Percentiles rank a stretch among this genome's conserved stretches.
Evolutionary conservation across 2,329 filamentous ascomycete genomes (phyloP).

Genomic region (Coccinonectria pachysandricola): DNA sequence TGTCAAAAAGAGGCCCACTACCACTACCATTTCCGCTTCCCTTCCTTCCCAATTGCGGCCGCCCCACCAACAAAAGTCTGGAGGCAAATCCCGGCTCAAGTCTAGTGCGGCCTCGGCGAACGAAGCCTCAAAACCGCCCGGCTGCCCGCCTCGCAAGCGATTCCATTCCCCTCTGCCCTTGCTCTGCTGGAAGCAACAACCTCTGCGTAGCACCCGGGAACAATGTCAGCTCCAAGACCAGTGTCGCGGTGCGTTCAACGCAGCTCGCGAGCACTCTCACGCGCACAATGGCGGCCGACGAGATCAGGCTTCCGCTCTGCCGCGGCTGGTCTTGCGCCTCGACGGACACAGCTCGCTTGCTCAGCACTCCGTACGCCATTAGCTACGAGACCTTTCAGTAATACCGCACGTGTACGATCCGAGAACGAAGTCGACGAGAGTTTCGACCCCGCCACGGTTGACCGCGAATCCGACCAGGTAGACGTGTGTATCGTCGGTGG

Average conservation of each 20-base stretch:
- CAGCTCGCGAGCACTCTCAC: slow-evolving; percentile 24
- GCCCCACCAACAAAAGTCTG: slow-evolving; percentile 7
- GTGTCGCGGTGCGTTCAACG: slow-evolving; percentile 30
- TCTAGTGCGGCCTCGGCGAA: too few species aligned
- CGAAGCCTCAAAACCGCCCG: too few species aligned
- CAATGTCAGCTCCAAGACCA: slow-evolving; percentile 28
- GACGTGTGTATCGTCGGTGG: slow-evolving; percentile 96
- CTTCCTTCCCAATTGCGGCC: too few species aligned
- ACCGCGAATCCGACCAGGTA: slow-evolving; percentile 85
- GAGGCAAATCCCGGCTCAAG: too few species aligned
- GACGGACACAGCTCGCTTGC: slow-evolving; percentile 8
- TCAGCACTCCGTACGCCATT: slow-evolving; percentile 12
- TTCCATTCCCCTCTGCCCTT: slow-evolving; percentile 1
- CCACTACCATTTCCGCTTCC: slow-evolving; percentile 1
- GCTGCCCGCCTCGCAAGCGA: too few species aligned
- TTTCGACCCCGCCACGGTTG: slow-evolving; percentile 59
- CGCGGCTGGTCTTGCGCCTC: slow-evolving; percentile 8
- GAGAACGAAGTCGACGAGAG: slow-evolving; percentile 33
- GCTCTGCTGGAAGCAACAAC: too few species aligned
- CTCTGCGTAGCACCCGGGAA: too few species aligned
- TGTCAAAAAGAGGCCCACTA: slow-evolving; percentile 7
- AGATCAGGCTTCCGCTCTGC: slow-evolving; percentile 14
- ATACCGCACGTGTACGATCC: slow-evolving; percentile 17
- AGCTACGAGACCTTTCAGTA: slow-evolving; percentile 27
- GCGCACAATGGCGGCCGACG: slow-evolving; percentile 18